These are phyloP conservation scores for Sungouiozyma ichnusensis DNA, from an alignment of 805 yeast species.

Conservation along the genomic window DNA sequence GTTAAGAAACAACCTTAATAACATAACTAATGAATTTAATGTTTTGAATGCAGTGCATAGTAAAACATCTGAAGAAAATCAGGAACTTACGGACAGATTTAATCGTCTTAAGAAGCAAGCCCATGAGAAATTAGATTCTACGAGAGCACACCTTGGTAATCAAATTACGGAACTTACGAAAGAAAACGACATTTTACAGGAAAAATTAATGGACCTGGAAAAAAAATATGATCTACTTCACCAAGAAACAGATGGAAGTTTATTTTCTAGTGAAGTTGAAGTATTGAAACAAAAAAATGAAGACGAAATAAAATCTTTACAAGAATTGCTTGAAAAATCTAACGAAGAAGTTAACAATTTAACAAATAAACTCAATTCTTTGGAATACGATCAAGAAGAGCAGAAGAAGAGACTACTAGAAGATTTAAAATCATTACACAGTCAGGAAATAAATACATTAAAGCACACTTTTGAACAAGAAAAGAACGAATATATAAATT, in stretches of 20 bases:
- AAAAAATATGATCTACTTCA: not conserved
- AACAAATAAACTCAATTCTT: not conserved
- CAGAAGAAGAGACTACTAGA: slow-evolving; percentile 1
- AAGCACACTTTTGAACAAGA: slow-evolving; percentile 1
- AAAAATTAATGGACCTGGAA: slow-evolving; percentile 4
- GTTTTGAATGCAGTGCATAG: not conserved
- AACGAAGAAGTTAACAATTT: slow-evolving; percentile 2
- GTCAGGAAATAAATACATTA: not conserved
- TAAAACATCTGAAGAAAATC: slow-evolving; percentile 12
- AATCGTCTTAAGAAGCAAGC: slow-evolving; percentile 27
- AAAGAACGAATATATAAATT: not conserved
- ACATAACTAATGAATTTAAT: slow-evolving; percentile 6
- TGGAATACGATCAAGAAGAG: not conserved
- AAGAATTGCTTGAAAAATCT: slow-evolving; percentile 4
- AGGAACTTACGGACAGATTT: slow-evolving; percentile 26
- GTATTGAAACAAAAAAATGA: slow-evolving; percentile 8
- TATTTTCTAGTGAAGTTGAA: slow-evolving; percentile 1
- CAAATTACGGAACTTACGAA: slow-evolving; percentile 27
- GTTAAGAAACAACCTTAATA: slow-evolving; percentile 16
- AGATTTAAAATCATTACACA: slow-evolving; percentile 1
- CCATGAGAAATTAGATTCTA: slow-evolving; percentile 26
- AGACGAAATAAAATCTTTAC: slow-evolving; percentile 4
- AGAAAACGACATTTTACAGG: slow-evolving; percentile 30
- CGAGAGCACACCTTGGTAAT: slow-evolving; percentile 28
- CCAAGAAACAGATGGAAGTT: not conserved